Base-by-base conservation (phyloP, 768 basidiomycete genomes). In the Myochromella boudieri region DNA sequence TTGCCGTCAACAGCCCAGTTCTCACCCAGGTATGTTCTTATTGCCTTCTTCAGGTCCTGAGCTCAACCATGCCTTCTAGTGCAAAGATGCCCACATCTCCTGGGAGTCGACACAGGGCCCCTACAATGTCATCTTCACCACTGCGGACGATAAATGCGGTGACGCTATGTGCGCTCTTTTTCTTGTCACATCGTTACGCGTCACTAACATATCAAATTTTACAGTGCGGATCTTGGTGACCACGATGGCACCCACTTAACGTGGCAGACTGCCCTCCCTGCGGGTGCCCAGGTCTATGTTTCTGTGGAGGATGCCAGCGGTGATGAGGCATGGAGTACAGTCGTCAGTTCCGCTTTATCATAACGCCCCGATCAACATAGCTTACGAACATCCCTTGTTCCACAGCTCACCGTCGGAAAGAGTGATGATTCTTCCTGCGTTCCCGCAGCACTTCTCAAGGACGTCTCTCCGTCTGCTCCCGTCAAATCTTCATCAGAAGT, bases 321-420 rank as follows among this genome's bases (percentile, higher is more conserved):
- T 22, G 59, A 82, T 3, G 85, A 89, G 55, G 86, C 77, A 3
- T 91, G 88, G 88, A 81, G 78, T 53, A 71, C 68, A 27, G 56
- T 53, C 9, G 87, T 88, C 50, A 59, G 81, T 72, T 50, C 36
- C 12, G 44, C 21, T 17, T 21, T 14, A 46, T 53, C 39, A 32
- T 34, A 25, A 24, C 53, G 61, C 47, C 41, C 34, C 33, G 14
- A 25, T 47, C 49, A n/a, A 20, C 27, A 20, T 8, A 26, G 25
- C 42, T 44, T 22, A 39, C 45, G 41, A 38, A 43, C 37, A 8
- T n/a, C 41, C n/a, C 37, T 32, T 24, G 12, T 8, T 44, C 48
- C 42, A n/a, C 50, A 78, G 75, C 64, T 75, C 49, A 70, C 67
- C 37, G 63, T 79, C 47, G 58, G 46, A 20, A 50, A 57, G 34